Conservation (phyloP, 257 asterid genomes). For the Euphrasia confusa region DNA sequence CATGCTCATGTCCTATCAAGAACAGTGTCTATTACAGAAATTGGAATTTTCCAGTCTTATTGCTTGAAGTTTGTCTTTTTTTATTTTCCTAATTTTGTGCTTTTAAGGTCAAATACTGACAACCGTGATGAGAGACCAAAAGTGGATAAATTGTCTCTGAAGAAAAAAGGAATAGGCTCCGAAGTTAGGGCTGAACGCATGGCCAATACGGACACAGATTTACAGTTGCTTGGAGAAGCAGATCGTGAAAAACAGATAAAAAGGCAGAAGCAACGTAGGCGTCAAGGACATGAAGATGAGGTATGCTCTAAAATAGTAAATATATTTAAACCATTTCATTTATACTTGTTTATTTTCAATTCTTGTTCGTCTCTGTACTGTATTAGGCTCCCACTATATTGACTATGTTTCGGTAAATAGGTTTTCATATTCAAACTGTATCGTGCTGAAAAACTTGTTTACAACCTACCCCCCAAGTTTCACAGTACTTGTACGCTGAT, state of each 20-base stretch:
- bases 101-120: conserved; percentile 47
- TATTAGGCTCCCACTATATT: conserved; percentile 11
- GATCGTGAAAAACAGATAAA: conserved; percentile 75
- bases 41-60: not conserved
- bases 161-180: conserved; percentile 89
- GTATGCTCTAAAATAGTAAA: conserved; percentile 36
- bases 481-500: no score
- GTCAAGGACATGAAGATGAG: conserved; percentile 90
- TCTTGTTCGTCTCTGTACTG: not conserved
- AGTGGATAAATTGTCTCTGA: conserved; percentile 64
- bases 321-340: not conserved
- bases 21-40: not conserved
- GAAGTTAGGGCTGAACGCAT: conserved; percentile 81
- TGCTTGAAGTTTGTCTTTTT: conserved; percentile 18
- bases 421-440: not conserved
- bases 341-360: conserved; percentile 4
- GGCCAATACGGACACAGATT: conserved; percentile 80
- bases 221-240: conserved; percentile 78
- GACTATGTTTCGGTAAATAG: conserved; percentile 5
- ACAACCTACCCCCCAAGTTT: no score
- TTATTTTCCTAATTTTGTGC: conserved; percentile 15
- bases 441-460: not conserved
- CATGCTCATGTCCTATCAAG: conserved; percentile 6
- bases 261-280: conserved; percentile 89
- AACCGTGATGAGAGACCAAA: conserved; percentile 56